Evolutionary conservation across 768 basidiomycete species (phyloP).

Genomic region (Mycena amicta): DNA sequence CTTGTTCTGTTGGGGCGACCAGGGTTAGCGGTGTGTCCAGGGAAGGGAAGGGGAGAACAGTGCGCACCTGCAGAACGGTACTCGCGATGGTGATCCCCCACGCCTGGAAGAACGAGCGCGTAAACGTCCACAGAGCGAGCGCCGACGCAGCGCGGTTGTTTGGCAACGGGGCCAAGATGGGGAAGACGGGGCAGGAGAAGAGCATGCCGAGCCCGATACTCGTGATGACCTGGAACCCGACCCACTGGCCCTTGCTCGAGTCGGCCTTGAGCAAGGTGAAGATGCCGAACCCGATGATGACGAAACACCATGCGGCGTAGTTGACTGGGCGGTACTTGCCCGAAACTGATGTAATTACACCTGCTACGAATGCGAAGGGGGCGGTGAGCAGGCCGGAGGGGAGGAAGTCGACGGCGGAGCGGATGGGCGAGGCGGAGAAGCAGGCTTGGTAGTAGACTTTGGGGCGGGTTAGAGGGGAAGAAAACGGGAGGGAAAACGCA

Average conservation of each 20-base stretch:
- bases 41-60: no score
- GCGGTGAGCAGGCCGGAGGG: constrained; percentile 35
- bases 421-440: constrained; percentile 36
- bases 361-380: constrained; percentile 39
- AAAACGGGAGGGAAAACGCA: constrained; percentile 23
- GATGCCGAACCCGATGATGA: constrained; percentile 41
- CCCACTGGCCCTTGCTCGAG: constrained; percentile 20
- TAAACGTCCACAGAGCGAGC: constrained; percentile 36
- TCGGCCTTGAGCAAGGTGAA: constrained; percentile 28
- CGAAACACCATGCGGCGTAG: constrained; percentile 36
- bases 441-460: constrained; percentile 49
- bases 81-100: no score
- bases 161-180: constrained; percentile 41
- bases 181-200: no score
- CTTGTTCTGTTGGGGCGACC: constrained; percentile 39
- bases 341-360: constrained; percentile 30
- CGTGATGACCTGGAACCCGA: constrained; percentile 27
- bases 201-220: no score
- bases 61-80: constrained; percentile 36
- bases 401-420: no score
- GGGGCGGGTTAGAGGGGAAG: constrained; percentile 40
- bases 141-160: constrained; percentile 36
- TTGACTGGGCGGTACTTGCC: constrained; percentile 37
- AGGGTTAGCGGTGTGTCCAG: no score
- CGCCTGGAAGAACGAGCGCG: constrained; percentile 29